Base-by-base conservation (phyloP, 1,139 yeast genomes). In the Yamadazyma aaseri region DNA sequence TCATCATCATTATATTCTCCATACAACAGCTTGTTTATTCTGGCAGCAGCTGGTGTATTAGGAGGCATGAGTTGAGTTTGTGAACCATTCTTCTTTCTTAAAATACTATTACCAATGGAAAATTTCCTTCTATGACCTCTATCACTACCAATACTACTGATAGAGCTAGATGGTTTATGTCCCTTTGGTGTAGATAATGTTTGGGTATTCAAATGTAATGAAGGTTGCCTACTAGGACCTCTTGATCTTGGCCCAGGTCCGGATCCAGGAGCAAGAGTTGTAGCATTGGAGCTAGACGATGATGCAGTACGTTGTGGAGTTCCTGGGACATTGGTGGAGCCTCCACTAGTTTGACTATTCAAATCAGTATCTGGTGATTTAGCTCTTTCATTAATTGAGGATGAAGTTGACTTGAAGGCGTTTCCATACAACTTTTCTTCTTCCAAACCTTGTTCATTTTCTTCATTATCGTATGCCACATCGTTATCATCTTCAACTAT, bases 41-140 rank as follows among this genome's bases (percentile, higher is more conserved):
- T 60, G 11, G 77, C 76, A 6, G 75, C 62, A 0, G 76, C 75
- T 4, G 79, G 79, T 0, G 80, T 72, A 46, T 63, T 66, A 5
- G 75, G 75, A 8, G 75, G 75, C 58, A 69, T 61, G 4, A 63
- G 57, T 36, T 67, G 69, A 25, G 71, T 59, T 36, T 66, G 68
- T 23, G 74, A 72, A 2, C 73, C 75, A 38, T 69, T 69, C 56
- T 62, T 66, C 45, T 69, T 68, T 40, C 76, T 61, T 36, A 74
- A 55, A 26, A 75, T 58, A 3, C 73, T 60, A 41, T 75, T 77
- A 8, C 86, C 86, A 42, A 80, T 65, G 3, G 84, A 78, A 48
- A 79, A 79, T 53, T 78, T 79, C 38, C 86, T 61, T 52, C 83
- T 68, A 50, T 79, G 86, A 3, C 65, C 62, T 10, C 58, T 52